Percentiles rank a stretch among this genome's conserved stretches.
Conservation (phyloP, 345 rosid genomes). For the Hevea brasiliensis region DNA sequence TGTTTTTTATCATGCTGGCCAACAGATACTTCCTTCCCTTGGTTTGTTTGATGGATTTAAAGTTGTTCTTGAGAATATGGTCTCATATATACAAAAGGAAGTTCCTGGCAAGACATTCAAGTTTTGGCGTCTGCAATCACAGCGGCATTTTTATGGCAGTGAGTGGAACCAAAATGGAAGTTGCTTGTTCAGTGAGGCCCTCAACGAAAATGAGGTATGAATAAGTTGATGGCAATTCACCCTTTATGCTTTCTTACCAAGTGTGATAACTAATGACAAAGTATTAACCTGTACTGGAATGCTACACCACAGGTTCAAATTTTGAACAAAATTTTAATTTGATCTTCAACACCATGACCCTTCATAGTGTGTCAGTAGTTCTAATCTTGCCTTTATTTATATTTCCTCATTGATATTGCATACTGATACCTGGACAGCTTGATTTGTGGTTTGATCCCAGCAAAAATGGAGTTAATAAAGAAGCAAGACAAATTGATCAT, state of each 20-base stretch:
- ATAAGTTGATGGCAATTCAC: background rate
- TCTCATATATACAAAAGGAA: slow-evolving; percentile 54
- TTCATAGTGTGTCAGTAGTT: background rate
- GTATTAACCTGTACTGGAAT: background rate
- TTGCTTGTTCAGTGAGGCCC: slow-evolving; percentile 75
- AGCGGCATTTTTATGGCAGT: slow-evolving; percentile 84
- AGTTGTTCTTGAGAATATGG: slow-evolving; percentile 74
- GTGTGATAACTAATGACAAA: background rate
- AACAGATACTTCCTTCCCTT: slow-evolving; percentile 68
- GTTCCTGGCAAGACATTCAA: slow-evolving; percentile 62
- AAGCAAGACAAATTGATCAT: slow-evolving; percentile 68
- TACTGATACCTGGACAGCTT: slow-evolving; percentile 67
- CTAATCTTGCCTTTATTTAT: too few relatives aligned
- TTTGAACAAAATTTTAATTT: background rate
- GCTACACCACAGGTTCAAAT: background rate
- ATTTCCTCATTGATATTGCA: background rate
- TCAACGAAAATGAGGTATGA: slow-evolving; percentile 61
- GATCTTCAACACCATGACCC: background rate
- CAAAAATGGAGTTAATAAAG: slow-evolving; percentile 82
- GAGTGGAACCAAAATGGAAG: slow-evolving; percentile 97
- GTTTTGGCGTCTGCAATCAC: slow-evolving; percentile 95
- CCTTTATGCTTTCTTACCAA: background rate
- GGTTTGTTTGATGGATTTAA: slow-evolving; percentile 68
- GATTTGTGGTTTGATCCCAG: slow-evolving; percentile 92
- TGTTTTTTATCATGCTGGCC: slow-evolving; percentile 66